Percentiles rank a stretch among this genome's conserved stretches.
phyloP scores from a whole-genome alignment of 305 asterid species.

The Plantago lanceolata region DNA sequence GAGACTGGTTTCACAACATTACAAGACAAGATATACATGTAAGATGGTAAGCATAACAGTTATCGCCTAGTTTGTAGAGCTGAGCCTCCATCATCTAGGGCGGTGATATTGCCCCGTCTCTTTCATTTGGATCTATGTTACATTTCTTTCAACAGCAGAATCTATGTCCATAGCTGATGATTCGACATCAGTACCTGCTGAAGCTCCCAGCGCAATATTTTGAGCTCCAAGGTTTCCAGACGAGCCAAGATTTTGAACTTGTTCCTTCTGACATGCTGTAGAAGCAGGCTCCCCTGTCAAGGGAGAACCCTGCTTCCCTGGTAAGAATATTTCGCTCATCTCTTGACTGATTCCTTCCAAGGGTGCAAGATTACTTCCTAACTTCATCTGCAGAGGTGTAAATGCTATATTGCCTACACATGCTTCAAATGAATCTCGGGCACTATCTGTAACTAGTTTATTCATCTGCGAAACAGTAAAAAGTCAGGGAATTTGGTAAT shows the following conservation, averaged over 20 bases:
- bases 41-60: neutral
- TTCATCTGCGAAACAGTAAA: slow-evolving; percentile 45
- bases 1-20: too few species aligned
- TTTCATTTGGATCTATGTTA: neutral
- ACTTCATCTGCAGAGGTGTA: slow-evolving; percentile 32
- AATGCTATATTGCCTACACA: slow-evolving; percentile 21
- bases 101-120: neutral
- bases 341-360: slow-evolving; percentile 43
- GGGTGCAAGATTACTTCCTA: slow-evolving; percentile 39
- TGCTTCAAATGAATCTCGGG: slow-evolving; percentile 41
- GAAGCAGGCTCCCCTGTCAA: neutral
- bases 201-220: slow-evolving; percentile 16
- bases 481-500: slow-evolving; percentile 18
- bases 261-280: slow-evolving; percentile 21
- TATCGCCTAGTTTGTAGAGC: neutral
- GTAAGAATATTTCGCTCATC: slow-evolving; percentile 49
- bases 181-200: neutral
- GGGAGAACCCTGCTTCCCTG: slow-evolving; percentile 27
- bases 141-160: neutral
- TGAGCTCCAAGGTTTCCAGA: neutral
- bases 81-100: slow-evolving; percentile 1
- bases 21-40: neutral
- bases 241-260: slow-evolving; percentile 25
- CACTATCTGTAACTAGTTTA: slow-evolving; percentile 42
- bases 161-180: slow-evolving; percentile 26